Percentiles rank a stretch among this genome's conserved stretches.
Evolutionary conservation across 768 basidiomycete species (phyloP).

Genomic region (Boletellus ananiceps): DNA sequence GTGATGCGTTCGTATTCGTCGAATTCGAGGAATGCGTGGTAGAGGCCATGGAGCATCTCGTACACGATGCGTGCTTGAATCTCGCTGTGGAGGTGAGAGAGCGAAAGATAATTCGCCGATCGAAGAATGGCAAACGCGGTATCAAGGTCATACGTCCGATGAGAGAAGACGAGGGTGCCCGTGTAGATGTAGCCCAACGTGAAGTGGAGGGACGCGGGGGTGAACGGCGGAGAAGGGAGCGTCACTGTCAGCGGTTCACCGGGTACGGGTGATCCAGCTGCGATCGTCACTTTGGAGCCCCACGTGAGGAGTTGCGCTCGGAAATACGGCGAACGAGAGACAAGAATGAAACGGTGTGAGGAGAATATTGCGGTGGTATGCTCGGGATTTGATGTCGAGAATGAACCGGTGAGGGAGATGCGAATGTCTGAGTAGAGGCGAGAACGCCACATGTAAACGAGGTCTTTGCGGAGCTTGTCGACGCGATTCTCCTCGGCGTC

Average conservation of each 20-base stretch:
- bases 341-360: constrained; percentile 89
- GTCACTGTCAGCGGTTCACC: constrained; percentile 56
- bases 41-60: constrained; percentile 89
- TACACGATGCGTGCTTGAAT: constrained; percentile 77
- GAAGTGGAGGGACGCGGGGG: constrained; percentile 90
- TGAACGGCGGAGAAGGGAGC: constrained; percentile 90
- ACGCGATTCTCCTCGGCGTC: constrained; percentile 54
- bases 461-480: constrained; percentile 87
- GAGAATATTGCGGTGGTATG: constrained; percentile 81
- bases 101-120: constrained; percentile 72
- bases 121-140: constrained; percentile 89
- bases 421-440: constrained; percentile 90
- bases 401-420: constrained; percentile 69
- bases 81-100: constrained; percentile 72
- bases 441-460: constrained; percentile 96
- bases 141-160: constrained; percentile 87
- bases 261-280: constrained; percentile 20
- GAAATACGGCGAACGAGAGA: constrained; percentile 87
- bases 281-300: constrained; percentile 36
- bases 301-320: constrained; percentile 72
- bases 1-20: constrained; percentile 74
- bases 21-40: constrained; percentile 78
- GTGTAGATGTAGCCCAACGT: constrained; percentile 93
- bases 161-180: constrained; percentile 89
- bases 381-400: constrained; percentile 59